These are phyloP conservation scores for Chlamydomonas sp. DNA, from an alignment of 139 green algal species.

Conservation along the genomic window DNA sequence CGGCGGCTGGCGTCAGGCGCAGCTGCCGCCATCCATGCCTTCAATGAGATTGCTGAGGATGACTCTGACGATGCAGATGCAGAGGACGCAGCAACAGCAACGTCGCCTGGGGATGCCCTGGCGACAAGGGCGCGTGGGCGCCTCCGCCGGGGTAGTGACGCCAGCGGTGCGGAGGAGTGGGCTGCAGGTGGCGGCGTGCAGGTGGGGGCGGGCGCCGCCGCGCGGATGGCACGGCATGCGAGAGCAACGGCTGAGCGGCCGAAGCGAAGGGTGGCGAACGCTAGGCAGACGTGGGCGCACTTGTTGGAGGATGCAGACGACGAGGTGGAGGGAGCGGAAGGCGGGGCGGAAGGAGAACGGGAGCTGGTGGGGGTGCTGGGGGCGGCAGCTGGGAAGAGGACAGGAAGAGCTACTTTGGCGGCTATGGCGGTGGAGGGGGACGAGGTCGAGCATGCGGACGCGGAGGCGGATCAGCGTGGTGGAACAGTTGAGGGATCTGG, in stretches of 20 bases:
- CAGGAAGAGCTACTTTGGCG: not conserved
- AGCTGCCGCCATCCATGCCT: not conserved
- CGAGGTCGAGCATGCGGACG: too few relatives aligned
- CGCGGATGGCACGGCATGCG: not conserved
- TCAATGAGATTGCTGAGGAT: conserved; percentile 6
- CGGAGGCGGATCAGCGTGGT: too few relatives aligned
- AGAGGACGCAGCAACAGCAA: not conserved
- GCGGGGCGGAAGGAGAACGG: not conserved
- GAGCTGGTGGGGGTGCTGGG: not conserved
- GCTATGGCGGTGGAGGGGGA: not conserved
- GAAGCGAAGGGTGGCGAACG: not conserved
- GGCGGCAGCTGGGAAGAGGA: not conserved
- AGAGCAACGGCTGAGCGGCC: not conserved
- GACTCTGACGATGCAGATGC: conserved; percentile 9
- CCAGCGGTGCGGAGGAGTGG: not conserved
- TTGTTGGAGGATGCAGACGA: conserved; percentile 4
- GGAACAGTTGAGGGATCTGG: too few relatives aligned
- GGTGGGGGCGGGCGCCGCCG: not conserved
- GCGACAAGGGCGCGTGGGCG: too few relatives aligned
- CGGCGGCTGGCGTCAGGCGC: not conserved
- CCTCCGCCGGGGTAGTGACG: too few relatives aligned
- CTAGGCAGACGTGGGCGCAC: conserved; percentile 1
- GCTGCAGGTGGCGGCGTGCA: not conserved
- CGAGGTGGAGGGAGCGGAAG: not conserved
- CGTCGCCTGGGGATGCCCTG: not conserved